A percentile compares a stretch with the other conserved stretches of the same genome.
phyloP scores from a whole-genome alignment of 768 basidiomycete species.

The Rhodocollybia butyracea region DNA sequence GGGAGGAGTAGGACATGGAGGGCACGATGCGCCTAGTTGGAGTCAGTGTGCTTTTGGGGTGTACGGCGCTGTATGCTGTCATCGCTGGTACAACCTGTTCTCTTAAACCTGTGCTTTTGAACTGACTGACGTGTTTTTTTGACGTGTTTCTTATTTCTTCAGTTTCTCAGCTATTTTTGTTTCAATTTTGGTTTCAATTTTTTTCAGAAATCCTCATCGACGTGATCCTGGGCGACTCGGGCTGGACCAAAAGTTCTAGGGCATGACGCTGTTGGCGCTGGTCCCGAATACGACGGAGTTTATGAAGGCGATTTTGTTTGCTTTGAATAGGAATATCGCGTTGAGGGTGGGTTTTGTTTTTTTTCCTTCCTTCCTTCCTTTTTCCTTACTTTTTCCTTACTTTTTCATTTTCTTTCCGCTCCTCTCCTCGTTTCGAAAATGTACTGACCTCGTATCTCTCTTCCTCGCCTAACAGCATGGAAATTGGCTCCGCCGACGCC shows the following conservation, averaged over 20 bases:
- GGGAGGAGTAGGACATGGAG: slow-evolving; percentile 61
- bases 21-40: slow-evolving; percentile 97
- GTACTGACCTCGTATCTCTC: too few relatives aligned
- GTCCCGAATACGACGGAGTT: slow-evolving; percentile 99
- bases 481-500: slow-evolving; percentile 98
- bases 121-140: too few relatives aligned
- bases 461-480: too few relatives aligned
- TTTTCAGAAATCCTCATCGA: slow-evolving; percentile 84
- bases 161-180: too few relatives aligned
- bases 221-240: slow-evolving; percentile 86
- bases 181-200: too few relatives aligned
- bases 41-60: slow-evolving; percentile 86
- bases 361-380: background rate
- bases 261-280: slow-evolving; percentile 92
- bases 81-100: slow-evolving; percentile 74
- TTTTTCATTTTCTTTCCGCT: background rate
- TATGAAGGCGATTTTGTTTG: slow-evolving; percentile 99
- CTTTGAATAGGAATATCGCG: slow-evolving; percentile 94
- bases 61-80: slow-evolving; percentile 89
- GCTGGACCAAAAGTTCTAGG: slow-evolving; percentile 96
- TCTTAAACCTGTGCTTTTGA: background rate
- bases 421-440: too few relatives aligned
- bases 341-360: slow-evolving; percentile 60
- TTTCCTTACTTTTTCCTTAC: background rate
- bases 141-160: too few relatives aligned